Percentiles rank a stretch among this genome's conserved stretches.
Conservation (phyloP, 257 asterid genomes). For the Linaria vulgaris region DNA sequence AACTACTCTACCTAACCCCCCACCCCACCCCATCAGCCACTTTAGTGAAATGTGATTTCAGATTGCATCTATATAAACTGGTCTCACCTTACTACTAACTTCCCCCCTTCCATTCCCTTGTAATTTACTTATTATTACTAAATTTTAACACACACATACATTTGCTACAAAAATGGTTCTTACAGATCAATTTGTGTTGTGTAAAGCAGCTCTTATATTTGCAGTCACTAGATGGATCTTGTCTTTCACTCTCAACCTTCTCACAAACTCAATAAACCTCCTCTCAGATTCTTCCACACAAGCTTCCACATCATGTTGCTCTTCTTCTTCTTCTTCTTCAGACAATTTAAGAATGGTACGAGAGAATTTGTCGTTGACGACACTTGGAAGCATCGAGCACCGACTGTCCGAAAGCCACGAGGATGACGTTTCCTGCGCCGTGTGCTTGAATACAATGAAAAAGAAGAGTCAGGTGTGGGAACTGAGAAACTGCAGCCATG, state of each 20-base stretch:
- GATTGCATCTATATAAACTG: constrained; percentile 33
- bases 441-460: constrained; percentile 51
- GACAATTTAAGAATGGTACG: constrained; percentile 30
- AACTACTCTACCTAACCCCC: constrained; percentile 25
- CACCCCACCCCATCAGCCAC: constrained; percentile 36
- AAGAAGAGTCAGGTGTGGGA: constrained; percentile 61
- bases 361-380: constrained; percentile 45
- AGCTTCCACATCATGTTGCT: constrained; percentile 22
- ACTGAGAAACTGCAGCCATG: constrained; percentile 68
- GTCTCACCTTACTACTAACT: constrained; percentile 16
- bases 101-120: constrained; percentile 37
- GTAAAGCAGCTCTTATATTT: constrained; percentile 54
- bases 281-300: constrained; percentile 25
- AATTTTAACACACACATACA: background rate
- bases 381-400: constrained; percentile 37
- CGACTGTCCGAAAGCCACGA: constrained; percentile 36
- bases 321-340: constrained; percentile 21
- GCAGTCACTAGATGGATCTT: constrained; percentile 56
- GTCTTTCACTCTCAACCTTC: constrained; percentile 39
- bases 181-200: constrained; percentile 46
- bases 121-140: background rate
- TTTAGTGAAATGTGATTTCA: constrained; percentile 11
- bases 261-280: constrained; percentile 29
- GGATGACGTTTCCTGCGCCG: constrained; percentile 54
- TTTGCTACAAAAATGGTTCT: constrained; percentile 30